Percentiles rank a stretch among this genome's conserved stretches.
Evolutionary conservation across 129 eudicot species (phyloP).

Genomic region (Centella asiatica): DNA sequence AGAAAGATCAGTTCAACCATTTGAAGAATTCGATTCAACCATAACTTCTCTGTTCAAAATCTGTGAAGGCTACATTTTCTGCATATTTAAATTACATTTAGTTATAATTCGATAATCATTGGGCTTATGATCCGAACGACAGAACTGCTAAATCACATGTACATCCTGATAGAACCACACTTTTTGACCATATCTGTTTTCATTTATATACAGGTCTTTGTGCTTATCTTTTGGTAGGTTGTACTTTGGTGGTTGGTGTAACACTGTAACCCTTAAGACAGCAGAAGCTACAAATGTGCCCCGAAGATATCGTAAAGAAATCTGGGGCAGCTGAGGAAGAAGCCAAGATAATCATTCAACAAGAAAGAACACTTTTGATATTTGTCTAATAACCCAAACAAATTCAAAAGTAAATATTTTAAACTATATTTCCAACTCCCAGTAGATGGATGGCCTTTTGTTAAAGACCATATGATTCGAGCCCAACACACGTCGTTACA

Average conservation of each 20-base stretch:
- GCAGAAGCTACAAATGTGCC: slow-evolving; percentile 1
- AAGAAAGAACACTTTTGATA: background rate
- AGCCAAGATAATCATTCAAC: slow-evolving; percentile 4
- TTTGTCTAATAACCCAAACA: background rate
- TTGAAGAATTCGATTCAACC: too few relatives aligned
- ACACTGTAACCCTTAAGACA: background rate
- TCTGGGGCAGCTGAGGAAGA: background rate
- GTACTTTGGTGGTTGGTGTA: background rate
- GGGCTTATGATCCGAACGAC: too few relatives aligned
- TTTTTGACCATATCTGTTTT: background rate
- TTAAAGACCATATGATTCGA: too few relatives aligned
- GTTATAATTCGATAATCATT: too few relatives aligned
- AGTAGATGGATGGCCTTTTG: background rate
- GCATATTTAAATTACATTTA: too few relatives aligned
- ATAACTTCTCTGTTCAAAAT: too few relatives aligned
- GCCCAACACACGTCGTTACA: too few relatives aligned
- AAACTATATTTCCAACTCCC: background rate
- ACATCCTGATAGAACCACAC: background rate
- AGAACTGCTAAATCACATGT: too few relatives aligned
- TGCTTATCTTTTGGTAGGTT: slow-evolving; percentile 1
- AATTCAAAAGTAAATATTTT: background rate
- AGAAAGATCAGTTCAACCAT: too few relatives aligned
- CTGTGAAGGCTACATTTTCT: too few relatives aligned
- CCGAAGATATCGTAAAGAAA: background rate
- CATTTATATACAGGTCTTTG: background rate